Conservation (phyloP, 371 early-diverging fungal species). For the Zopfochytrium polystomum region DNA sequence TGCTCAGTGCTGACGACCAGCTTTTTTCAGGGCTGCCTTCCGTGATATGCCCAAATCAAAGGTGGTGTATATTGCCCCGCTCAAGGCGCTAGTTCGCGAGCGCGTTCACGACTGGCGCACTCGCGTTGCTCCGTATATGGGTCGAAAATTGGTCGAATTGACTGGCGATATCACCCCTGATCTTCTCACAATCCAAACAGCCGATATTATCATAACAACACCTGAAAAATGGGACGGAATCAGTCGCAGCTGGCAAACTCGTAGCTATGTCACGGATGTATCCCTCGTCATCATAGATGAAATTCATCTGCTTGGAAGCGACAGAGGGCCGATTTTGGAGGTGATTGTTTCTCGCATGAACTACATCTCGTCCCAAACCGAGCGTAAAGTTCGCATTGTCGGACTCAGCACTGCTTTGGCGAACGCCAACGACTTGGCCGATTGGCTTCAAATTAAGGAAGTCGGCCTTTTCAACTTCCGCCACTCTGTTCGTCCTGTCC, state of each 20-base stretch:
- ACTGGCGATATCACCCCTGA: conserved; percentile 97
- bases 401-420: conserved; percentile 98
- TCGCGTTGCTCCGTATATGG: conserved; percentile 75
- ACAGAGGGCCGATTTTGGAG: conserved; percentile 97
- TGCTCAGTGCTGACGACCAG: neutral
- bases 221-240: conserved; percentile 99
- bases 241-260: conserved; percentile 85
- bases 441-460: conserved; percentile 87
- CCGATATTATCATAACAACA: conserved; percentile 95
- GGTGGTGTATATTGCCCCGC: conserved; percentile 98
- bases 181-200: conserved; percentile 73
- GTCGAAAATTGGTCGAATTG: conserved; percentile 83
- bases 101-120: conserved; percentile 86
- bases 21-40: conserved; percentile 64
- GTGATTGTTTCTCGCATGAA: conserved; percentile 97
- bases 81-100: conserved; percentile 98
- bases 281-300: conserved; percentile 96
- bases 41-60: conserved; percentile 78
- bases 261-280: conserved; percentile 79
- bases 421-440: conserved; percentile 92
- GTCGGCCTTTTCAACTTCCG: conserved; percentile 90
- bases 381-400: conserved; percentile 82
- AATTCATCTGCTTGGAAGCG: conserved; percentile 96
- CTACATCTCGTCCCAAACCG: conserved; percentile 74
- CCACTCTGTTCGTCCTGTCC: conserved; percentile 93